Conservation (phyloP, 2,329 filamentous ascomycete genomes). For the Polytolypa hystricis region DNA sequence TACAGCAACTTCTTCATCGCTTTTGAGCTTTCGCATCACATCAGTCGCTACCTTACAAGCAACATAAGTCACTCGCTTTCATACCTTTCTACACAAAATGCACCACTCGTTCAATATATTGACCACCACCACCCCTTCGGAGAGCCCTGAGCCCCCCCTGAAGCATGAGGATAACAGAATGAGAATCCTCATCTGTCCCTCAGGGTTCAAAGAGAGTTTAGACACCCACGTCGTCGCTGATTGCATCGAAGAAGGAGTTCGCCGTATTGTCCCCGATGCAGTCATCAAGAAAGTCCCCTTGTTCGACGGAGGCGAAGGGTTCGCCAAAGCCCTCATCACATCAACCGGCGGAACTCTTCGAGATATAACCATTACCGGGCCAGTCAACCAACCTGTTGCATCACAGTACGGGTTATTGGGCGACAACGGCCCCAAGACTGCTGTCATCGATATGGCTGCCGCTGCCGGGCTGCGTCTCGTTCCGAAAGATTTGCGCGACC, state of each 20-base stretch:
- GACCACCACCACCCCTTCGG: too few species aligned
- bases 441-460: conserved; percentile 44
- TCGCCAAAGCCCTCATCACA: conserved; percentile 37
- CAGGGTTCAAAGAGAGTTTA: conserved; percentile 45
- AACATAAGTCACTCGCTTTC: too few species aligned
- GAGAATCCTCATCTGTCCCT: conserved; percentile 40
- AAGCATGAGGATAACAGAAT: conserved; percentile 6
- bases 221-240: conserved; percentile 39
- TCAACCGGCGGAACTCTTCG: conserved; percentile 33
- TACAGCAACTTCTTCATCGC: too few species aligned
- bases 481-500: conserved; percentile 34
- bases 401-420: conserved; percentile 40
- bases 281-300: conserved; percentile 39
- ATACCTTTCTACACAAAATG: too few species aligned
- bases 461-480: conserved; percentile 42
- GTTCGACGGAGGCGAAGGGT: conserved; percentile 45
- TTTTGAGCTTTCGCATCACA: too few species aligned
- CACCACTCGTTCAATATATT: too few species aligned
- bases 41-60: too few species aligned
- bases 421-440: conserved; percentile 19
- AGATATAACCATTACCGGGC: conserved; percentile 32
- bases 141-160: too few species aligned
- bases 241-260: conserved; percentile 40
- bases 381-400: conserved; percentile 30
- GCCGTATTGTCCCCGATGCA: conserved; percentile 34